phyloP scores from a whole-genome alignment of 148 eudicot genomes.

The Cornus kousa region DNA sequence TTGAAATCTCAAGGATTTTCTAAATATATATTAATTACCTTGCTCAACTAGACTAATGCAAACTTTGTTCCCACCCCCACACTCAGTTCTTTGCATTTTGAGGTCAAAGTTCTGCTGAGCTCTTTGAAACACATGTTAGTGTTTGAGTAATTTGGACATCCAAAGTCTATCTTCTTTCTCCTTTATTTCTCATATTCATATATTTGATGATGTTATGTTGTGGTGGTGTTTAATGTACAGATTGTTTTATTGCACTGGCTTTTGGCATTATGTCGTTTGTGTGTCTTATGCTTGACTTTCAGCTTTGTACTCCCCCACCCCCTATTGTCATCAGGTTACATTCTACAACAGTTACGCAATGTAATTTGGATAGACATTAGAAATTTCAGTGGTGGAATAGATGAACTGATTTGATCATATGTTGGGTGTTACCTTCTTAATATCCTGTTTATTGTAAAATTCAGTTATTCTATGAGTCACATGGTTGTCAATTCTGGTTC shows the following conservation, averaged over 20 bases:
- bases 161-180: not conserved
- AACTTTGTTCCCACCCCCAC: not conserved
- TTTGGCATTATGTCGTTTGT: not conserved
- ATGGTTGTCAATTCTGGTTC: not conserved
- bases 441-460: not conserved
- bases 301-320: not conserved
- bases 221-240: not conserved
- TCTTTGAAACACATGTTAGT: not conserved
- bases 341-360: too few species aligned
- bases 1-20: not conserved
- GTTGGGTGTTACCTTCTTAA: not conserved
- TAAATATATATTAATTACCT: not conserved
- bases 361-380: too few species aligned
- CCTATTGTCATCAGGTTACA: not conserved
- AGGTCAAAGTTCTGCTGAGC: not conserved
- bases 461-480: not conserved
- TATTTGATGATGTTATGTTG: not conserved
- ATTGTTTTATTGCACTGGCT: not conserved
- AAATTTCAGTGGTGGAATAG: too few species aligned
- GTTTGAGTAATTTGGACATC: not conserved
- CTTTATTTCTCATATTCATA: not conserved
- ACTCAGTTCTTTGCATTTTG: not conserved
- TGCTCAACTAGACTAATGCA: not conserved
- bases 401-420: too few species aligned
- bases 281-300: not conserved